Conservation (phyloP, 108 stramenopile species). For the Conticribra weissflogii region DNA sequence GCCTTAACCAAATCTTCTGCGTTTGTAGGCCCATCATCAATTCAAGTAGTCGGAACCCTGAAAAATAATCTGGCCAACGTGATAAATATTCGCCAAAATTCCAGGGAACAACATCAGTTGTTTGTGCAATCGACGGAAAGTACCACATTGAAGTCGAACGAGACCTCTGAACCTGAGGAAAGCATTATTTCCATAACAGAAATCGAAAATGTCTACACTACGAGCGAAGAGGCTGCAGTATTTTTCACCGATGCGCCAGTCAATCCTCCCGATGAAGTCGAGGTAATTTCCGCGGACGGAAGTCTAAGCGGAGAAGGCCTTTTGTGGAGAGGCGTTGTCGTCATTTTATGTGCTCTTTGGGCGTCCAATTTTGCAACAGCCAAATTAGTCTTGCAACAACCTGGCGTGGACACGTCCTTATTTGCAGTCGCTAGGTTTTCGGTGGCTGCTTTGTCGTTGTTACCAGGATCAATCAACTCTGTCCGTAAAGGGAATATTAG, state of each 20-base stretch:
- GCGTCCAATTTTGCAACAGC: slow-evolving; percentile 75
- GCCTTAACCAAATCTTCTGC: neutral
- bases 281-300: slow-evolving; percentile 15
- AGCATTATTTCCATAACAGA: neutral
- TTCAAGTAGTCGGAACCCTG: neutral
- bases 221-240: slow-evolving; percentile 13
- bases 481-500: slow-evolving; percentile 45
- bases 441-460: slow-evolving; percentile 55
- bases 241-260: slow-evolving; percentile 14
- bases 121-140: slow-evolving; percentile 3
- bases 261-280: slow-evolving; percentile 7
- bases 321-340: slow-evolving; percentile 68
- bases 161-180: neutral
- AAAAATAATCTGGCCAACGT: neutral
- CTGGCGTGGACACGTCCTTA: slow-evolving; percentile 67
- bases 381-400: slow-evolving; percentile 63
- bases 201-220: neutral
- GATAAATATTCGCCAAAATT: neutral
- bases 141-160: too few species aligned
- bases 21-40: neutral
- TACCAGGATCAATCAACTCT: slow-evolving; percentile 38
- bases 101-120: neutral
- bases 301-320: slow-evolving; percentile 33
- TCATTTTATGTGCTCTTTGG: slow-evolving; percentile 72
- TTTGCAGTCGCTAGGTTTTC: slow-evolving; percentile 67